Conservation (phyloP, 2,329 filamentous ascomycete species). For the Daldinia sp. region DNA sequence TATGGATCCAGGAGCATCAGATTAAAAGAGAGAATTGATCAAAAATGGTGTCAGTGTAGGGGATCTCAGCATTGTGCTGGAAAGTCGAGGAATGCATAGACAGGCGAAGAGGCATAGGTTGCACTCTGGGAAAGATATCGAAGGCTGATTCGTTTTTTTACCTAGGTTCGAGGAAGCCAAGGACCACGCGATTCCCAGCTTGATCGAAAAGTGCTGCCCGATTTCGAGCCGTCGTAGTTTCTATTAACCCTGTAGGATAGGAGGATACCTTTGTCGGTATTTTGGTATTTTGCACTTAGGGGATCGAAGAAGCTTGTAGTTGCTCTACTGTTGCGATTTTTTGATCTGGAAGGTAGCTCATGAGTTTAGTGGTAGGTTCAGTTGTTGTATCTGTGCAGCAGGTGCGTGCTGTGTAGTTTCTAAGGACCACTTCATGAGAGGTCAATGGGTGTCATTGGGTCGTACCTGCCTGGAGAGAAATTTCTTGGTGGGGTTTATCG, state of each 20-base stretch:
- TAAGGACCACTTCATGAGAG: background rate
- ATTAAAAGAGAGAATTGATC: constrained; percentile 34
- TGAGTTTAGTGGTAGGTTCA: background rate
- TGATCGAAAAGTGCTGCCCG: constrained; percentile 5
- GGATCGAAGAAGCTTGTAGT: background rate
- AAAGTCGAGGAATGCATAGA: constrained; percentile 21
- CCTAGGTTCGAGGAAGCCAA: constrained; percentile 5
- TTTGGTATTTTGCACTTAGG: background rate
- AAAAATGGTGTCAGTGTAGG: constrained; percentile 28
- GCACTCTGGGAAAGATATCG: background rate
- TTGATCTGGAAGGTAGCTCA: background rate
- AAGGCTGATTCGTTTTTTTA: background rate
- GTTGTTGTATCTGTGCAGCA: background rate
- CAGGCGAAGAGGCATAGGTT: constrained; percentile 2
- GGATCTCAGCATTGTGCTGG: constrained; percentile 33
- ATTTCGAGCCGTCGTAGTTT: constrained; percentile 4
- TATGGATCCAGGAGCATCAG: constrained; percentile 15
- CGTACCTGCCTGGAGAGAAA: constrained; percentile 6
- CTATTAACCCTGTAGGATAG: background rate
- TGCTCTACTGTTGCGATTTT: constrained; percentile 1
- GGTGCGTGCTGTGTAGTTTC: background rate
- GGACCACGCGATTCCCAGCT: background rate
- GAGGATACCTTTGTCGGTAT: background rate
- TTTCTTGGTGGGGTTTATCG: constrained; percentile 43
- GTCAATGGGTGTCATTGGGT: background rate